Base-by-base conservation (phyloP, 345 rosid species). In the Conringia planisiliqua region DNA sequence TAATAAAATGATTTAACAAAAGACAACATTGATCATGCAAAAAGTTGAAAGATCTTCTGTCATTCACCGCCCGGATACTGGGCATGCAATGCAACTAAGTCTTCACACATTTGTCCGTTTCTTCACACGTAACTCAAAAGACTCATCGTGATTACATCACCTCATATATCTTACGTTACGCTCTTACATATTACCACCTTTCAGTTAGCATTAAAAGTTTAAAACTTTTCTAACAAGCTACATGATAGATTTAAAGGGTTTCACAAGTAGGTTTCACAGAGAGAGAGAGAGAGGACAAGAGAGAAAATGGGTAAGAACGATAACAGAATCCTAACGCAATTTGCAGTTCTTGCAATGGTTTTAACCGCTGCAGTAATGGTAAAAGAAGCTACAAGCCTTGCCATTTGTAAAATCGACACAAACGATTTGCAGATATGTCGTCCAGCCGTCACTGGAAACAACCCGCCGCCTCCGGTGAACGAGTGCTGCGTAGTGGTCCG, bases 401-500 rank as follows among this genome's bases (percentile, higher is more conserved):
- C 68, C 7, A 42, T 85, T 61, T 89, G 96, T 33, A 55, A 61
- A 70, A 73, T 85, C 4, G 83, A 83, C 39, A 44, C 84, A 14
- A 27, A 52, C 56, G 55, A 82, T 44, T 46, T 89, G 65, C 30
- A 58, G 13, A 47, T 39, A 38, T 87, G 95, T 66, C 80, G 79
- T 3, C 78, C 86, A 2, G 95, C 90, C 0, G 70, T 86, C 61
- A 81, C 77, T 1, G 90, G 92, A 16, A 4, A 27, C 51, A 36
- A 76, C 4, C 92, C 90, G 3, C 76, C 80, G 3, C 80, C 74
- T 7, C 92, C 96, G 0, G 76, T 73, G 61, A 26, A 62, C 54
- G 33, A 79, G 16, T 87, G 90, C 48, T 89, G 96, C 22, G 12
- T 62, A 3, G 73, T 78, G 47, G 70, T 87, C 7, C 61, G 64